Percentiles rank a stretch among this genome's conserved stretches.
Conservation (phyloP, 2,329 filamentous ascomycete species). For the Phialophora verrucosa region DNA sequence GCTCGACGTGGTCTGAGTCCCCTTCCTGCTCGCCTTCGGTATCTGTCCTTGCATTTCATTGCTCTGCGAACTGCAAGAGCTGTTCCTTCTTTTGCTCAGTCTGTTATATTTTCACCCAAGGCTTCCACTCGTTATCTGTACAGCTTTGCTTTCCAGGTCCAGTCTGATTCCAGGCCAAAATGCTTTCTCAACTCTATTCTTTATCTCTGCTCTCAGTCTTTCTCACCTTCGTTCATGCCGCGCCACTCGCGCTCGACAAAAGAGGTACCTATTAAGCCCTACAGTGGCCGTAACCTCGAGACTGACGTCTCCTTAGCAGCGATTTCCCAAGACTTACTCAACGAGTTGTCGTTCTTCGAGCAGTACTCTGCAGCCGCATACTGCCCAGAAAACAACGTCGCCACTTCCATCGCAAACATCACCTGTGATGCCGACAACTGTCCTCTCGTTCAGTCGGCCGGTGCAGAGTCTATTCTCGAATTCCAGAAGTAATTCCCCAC, state of each 20-base stretch:
- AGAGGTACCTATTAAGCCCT: conserved; percentile 17
- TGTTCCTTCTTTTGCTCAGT: conserved; percentile 9
- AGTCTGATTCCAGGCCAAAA: conserved; percentile 5
- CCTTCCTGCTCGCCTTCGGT: background rate
- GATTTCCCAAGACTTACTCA: conserved; percentile 50
- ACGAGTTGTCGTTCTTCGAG: conserved; percentile 54
- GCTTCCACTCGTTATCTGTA: background rate
- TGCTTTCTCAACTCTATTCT: conserved; percentile 7
- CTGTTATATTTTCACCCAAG: background rate
- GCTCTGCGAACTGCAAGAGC: conserved; percentile 4
- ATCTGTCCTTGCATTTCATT: background rate
- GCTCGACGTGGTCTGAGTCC: background rate
- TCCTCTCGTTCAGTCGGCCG: conserved; percentile 54
- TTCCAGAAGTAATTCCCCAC: conserved; percentile 52
- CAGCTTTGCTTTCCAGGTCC: background rate
- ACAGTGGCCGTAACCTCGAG: background rate
- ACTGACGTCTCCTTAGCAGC: conserved; percentile 37
- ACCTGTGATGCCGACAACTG: conserved; percentile 56
- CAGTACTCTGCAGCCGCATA: conserved; percentile 62
- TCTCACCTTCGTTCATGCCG: conserved; percentile 3
- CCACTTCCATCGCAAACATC: conserved; percentile 49
- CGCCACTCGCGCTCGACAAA: conserved; percentile 19
- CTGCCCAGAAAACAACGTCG: conserved; percentile 57
- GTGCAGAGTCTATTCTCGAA: conserved; percentile 54
- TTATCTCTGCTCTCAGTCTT: conserved; percentile 2